A percentile compares a stretch with the other conserved stretches of the same genome.
Conservation (phyloP, 1,139 yeast genomes). For the Hyphopichia burtonii region DNA sequence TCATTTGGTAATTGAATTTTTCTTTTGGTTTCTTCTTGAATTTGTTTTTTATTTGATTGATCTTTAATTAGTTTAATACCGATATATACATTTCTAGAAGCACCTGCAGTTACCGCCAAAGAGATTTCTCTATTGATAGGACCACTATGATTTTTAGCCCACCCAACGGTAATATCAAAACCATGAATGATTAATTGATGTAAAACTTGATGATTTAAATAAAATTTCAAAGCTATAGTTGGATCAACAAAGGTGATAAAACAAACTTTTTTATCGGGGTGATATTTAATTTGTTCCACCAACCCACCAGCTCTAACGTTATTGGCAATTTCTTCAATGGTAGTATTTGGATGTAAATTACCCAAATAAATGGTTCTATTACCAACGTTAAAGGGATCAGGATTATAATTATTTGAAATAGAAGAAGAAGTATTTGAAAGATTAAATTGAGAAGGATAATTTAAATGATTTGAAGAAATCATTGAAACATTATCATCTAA, state of each 20-base stretch:
- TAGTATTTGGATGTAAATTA: slow-evolving; percentile 43
- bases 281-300: slow-evolving; percentile 39
- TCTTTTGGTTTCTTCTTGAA: slow-evolving; percentile 6
- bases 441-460: slow-evolving; percentile 3
- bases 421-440: background rate
- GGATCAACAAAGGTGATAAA: slow-evolving; percentile 48
- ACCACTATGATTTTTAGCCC: slow-evolving; percentile 48
- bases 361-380: slow-evolving; percentile 47
- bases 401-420: slow-evolving; percentile 8
- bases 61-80: slow-evolving; percentile 34
- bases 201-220: slow-evolving; percentile 42
- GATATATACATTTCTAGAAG: slow-evolving; percentile 48
- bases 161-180: slow-evolving; percentile 42
- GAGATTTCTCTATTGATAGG: slow-evolving; percentile 39
- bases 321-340: slow-evolving; percentile 50
- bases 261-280: slow-evolving; percentile 39
- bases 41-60: background rate
- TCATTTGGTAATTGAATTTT: slow-evolving; percentile 36
- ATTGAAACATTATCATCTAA: slow-evolving; percentile 3
- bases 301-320: slow-evolving; percentile 51
- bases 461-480: slow-evolving; percentile 1
- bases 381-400: slow-evolving; percentile 30
- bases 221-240: slow-evolving; percentile 40
- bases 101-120: slow-evolving; percentile 49
- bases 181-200: slow-evolving; percentile 50